Base-by-base conservation (phyloP, 257 asterid genomes). In the Fraxinus americana region DNA sequence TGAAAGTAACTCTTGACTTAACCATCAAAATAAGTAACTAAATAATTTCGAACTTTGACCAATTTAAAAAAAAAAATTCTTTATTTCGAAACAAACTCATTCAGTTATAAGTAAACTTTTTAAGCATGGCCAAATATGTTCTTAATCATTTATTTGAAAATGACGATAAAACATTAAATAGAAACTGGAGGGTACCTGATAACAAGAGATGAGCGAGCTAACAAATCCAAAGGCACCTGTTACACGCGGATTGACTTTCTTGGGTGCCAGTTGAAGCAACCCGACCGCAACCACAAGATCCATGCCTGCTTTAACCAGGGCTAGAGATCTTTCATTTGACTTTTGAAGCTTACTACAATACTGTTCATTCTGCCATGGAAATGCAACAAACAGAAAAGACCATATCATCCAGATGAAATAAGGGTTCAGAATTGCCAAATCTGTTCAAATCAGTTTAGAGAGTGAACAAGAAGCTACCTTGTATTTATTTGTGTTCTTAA, bases 151-250 rank as follows among this genome's bases (percentile, higher is more conserved):
- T 43, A 36, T 3, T 19, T 7, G 7, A 36, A 69, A 21, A 7
- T 16, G 17, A 9, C 2, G 10, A 29, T 5, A 69, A 75, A 39
- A 50, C 25, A 21, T 52, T 59, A 34, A 32, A 16, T 4, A 76
- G 41, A 73, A 30, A 74, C 6, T 4, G 80, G 19, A 35, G 27
- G 23, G 71, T 82, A 93, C 99, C 99, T 96, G 99, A 83, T 96
- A 96, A 86, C 99, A 96, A 79, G 99, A 93, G 85, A 96, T 92
- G 87, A 96, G 91, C 77, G 98, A 96, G 94, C 81, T 91, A 29
- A 81, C 83, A 68, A 96, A 92, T 71, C 99, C 98, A 71, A 88
- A 85, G 63, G 92, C 98, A 78, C 99, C 99, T 2, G 97, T 93
- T 61, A 96, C 97, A 71, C 99, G 98, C 23, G 99, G 97, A 70